Base-by-base conservation (phyloP, 495 filamentous ascomycete genomes). In the Aspergillus sclerotiicarbonarius region DNA sequence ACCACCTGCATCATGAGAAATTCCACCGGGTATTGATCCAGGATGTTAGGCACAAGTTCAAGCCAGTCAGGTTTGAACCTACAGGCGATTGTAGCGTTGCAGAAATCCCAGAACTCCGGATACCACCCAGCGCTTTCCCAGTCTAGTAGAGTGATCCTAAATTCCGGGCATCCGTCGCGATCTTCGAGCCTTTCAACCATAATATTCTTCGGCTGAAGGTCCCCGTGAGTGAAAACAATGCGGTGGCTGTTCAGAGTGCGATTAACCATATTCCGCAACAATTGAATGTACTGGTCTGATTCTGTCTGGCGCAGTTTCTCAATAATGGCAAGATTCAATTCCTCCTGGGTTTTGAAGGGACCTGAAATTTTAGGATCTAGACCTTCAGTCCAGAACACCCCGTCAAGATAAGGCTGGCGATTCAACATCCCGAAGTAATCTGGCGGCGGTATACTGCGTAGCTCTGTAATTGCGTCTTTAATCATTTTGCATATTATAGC, bases 41-140 rank as follows among this genome's bases (percentile, higher is more conserved):
- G 45, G 25, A 68, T 66, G 47, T 64, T 54, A 1, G 57, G 58
- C 8, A 66, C 20, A 46, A 64, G 53, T 41, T 62, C 63, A 48
- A 68, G 58, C 59, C 66, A 68, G 21, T 57, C 61, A 7, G 58
- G 50, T 47, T 66, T 68, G 10, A 58, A 58, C 18, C 52, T 37
- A 29, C 59, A 66, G 33, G 43, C 45, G 30, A 68, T 43, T 32
- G 58, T 66, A 12, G 60, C 44, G 50, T 71, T 78, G 20, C 71
- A 69, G 51, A 68, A 81, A 48, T 80, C 79, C 79, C 78, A 80
- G 62, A 72, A 80, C 21, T 71, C 64, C 8, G 77, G 75, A 65
- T 75, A 81, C 72, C 73, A 84, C 8, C 78, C 77, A 20, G 76
- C 61, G 12, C 62, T 53, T 63, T 80, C 76, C 78, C 77, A 81